A percentile compares a stretch with the other conserved stretches of the same genome.
Conservation (phyloP, 306 rosid genomes). For the Biancaea sappan region DNA sequence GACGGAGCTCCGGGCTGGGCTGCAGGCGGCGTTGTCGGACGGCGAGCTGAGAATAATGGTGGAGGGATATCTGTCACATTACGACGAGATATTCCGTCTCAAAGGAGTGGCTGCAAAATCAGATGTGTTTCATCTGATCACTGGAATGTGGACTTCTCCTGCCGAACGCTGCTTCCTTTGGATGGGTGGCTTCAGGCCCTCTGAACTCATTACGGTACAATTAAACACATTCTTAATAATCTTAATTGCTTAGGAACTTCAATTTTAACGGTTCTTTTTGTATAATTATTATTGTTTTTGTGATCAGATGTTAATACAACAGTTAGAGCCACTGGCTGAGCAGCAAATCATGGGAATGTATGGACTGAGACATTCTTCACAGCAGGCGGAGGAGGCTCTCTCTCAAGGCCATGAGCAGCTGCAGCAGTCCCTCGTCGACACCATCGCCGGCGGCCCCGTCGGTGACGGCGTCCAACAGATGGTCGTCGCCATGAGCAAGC, state of each 20-base stretch:
- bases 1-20: constrained; percentile 65
- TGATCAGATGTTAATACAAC: constrained; percentile 66
- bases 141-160: constrained; percentile 86
- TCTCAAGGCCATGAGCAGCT: constrained; percentile 86
- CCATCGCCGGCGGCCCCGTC: constrained; percentile 59
- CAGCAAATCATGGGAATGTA: constrained; percentile 73
- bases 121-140: constrained; percentile 86
- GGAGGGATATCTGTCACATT: constrained; percentile 68
- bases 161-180: constrained; percentile 94
- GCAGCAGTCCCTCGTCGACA: constrained; percentile 68
- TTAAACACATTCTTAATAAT: too few species aligned
- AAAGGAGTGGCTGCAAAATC: constrained; percentile 75
- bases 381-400: constrained; percentile 91
- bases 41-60: constrained; percentile 59
- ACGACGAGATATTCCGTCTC: constrained; percentile 76
- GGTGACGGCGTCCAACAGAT: constrained; percentile 79
- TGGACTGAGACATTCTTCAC: constrained; percentile 62
- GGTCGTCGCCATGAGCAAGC: constrained; percentile 74
- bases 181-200: constrained; percentile 93
- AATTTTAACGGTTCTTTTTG: too few species aligned
- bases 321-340: constrained; percentile 85
- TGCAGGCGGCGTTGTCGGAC: constrained; percentile 69
- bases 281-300: background rate
- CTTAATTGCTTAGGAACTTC: too few species aligned
- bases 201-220: constrained; percentile 84